A percentile compares a stretch with the other conserved stretches of the same genome.
These are phyloP conservation scores for Scleromitrula shiraiana DNA, from an alignment of 2,329 filamentous ascomycete genomes.

Conservation along the genomic window DNA sequence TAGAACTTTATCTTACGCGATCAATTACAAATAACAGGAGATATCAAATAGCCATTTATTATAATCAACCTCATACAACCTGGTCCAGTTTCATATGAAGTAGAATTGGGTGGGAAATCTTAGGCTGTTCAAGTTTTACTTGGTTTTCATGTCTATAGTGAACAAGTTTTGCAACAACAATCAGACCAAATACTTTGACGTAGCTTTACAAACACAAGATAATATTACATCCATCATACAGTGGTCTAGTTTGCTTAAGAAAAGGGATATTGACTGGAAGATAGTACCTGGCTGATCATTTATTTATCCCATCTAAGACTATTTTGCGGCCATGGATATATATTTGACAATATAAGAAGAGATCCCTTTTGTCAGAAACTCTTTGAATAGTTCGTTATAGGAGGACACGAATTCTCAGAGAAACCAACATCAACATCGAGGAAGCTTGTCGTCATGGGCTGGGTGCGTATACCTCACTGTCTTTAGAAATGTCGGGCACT, in stretches of 20 bases:
- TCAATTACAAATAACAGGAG: no score
- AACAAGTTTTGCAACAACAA: neutral
- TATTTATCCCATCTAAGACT: neutral
- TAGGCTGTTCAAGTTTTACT: no score
- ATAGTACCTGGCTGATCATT: neutral
- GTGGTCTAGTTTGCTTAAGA: slow-evolving; percentile 53
- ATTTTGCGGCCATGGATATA: neutral
- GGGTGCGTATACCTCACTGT: slow-evolving; percentile 17
- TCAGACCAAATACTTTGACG: neutral
- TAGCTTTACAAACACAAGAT: neutral
- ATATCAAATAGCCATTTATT: no score
- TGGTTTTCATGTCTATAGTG: slow-evolving; percentile 2
- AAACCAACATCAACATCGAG: neutral
- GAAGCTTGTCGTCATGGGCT: slow-evolving; percentile 21
- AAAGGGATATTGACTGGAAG: slow-evolving; percentile 6
- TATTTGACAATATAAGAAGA: slow-evolving; percentile 1
- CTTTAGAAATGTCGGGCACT: slow-evolving; percentile 24
- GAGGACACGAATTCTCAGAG: no score
- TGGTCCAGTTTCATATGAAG: no score
- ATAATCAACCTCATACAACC: no score
- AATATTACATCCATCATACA: neutral
- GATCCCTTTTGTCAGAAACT: neutral
- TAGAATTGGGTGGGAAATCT: no score
- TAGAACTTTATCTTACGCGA: neutral
- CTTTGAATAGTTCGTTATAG: no score